Evolutionary conservation across 202 grass and related monocot genomes (phyloP).

Genomic region (Dendrocalamus latiflorus): DNA sequence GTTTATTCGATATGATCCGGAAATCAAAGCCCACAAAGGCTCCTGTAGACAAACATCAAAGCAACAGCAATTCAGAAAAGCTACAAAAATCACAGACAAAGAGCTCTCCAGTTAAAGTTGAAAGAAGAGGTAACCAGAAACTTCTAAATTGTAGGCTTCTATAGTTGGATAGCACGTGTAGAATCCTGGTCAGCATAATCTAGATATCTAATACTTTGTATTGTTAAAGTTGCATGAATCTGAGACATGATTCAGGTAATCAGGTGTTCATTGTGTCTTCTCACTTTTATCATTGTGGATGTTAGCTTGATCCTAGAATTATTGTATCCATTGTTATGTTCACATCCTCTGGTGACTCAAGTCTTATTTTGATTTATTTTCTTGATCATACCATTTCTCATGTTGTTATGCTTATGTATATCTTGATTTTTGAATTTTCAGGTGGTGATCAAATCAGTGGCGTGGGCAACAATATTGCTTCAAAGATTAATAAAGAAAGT

Average conservation of each 20-base stretch:
- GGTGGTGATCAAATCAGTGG: slow-evolving; percentile 46
- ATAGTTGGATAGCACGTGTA: slow-evolving; percentile 4
- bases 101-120: slow-evolving; percentile 59
- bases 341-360: not conserved
- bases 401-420: slow-evolving; percentile 24
- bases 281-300: slow-evolving; percentile 7
- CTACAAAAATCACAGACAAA: slow-evolving; percentile 53
- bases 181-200: not conserved
- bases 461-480: slow-evolving; percentile 41
- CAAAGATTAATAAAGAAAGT: slow-evolving; percentile 47
- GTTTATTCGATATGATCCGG: slow-evolving; percentile 86
- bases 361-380: not conserved
- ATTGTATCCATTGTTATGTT: not conserved
- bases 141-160: slow-evolving; percentile 11
- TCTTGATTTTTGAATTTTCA: slow-evolving; percentile 40
- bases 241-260: slow-evolving; percentile 7
- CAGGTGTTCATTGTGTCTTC: slow-evolving; percentile 2
- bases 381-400: slow-evolving; percentile 19
- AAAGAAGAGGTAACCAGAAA: slow-evolving; percentile 52
- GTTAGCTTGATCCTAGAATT: slow-evolving; percentile 7
- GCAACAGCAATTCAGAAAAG: slow-evolving; percentile 43
- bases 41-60: slow-evolving; percentile 44
- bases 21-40: slow-evolving; percentile 77
- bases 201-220: not conserved
- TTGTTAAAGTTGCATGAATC: not conserved